phyloP scores from a whole-genome alignment of 306 rosid species.

The Quercus agrifolia region DNA sequence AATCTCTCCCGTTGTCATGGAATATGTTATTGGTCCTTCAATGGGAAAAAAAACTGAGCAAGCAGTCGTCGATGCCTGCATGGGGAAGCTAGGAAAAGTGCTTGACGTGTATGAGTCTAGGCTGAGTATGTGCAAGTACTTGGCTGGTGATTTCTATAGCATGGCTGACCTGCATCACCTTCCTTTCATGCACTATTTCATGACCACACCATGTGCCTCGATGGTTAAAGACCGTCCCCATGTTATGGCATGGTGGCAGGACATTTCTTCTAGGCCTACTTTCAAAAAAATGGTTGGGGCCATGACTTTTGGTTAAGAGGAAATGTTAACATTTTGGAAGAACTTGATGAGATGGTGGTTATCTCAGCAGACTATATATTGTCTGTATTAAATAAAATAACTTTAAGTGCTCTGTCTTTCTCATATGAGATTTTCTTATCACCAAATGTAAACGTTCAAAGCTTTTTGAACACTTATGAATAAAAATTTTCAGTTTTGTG shows the following conservation, averaged over 20 bases:
- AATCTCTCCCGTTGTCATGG: conserved; percentile 49
- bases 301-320: conserved; percentile 56
- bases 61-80: conserved; percentile 42
- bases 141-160: conserved; percentile 65
- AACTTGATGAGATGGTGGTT: not conserved
- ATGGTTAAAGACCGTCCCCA: conserved; percentile 48
- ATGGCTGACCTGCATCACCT: conserved; percentile 71
- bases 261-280: conserved; percentile 61
- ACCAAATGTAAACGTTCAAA: too few relatives aligned
- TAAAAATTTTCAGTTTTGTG: too few relatives aligned
- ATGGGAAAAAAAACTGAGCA: conserved; percentile 45
- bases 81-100: conserved; percentile 53
- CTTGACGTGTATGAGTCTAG: conserved; percentile 61
- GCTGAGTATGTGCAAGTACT: conserved; percentile 53
- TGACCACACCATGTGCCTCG: conserved; percentile 66
- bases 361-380: not conserved
- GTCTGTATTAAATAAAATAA: not conserved
- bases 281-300: conserved; percentile 46
- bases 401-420: too few relatives aligned
- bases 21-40: conserved; percentile 51
- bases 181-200: conserved; percentile 52
- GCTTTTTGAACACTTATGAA: too few relatives aligned
- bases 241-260: conserved; percentile 91
- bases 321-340: not conserved
- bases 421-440: too few relatives aligned